Base-by-base conservation (phyloP, 441 rosid genomes). In the Macaranga tanarius region DNA sequence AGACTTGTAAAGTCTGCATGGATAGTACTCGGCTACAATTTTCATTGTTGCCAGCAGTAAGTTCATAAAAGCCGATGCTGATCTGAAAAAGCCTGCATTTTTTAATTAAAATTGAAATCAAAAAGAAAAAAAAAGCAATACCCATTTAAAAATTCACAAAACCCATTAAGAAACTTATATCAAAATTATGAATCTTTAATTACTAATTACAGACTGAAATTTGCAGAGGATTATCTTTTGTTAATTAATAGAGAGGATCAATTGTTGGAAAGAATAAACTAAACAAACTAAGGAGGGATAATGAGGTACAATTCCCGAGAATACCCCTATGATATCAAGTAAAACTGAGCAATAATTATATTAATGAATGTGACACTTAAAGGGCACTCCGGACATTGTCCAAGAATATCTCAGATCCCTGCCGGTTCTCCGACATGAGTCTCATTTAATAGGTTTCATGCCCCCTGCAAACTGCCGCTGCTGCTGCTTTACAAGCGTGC, bases 71-170 rank as follows among this genome's bases (percentile, higher is more conserved):
- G 96, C 87, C 56, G 98, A 86, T 26, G 95, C 97, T 52, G 98
- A 95, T 82, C 98, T 91, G 96, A 86, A 89, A 88, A 89, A 84
- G 84, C 95, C 99, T 95, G 95, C 77, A 79, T 20, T 68, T 51
- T 3, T 17, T 11, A 28, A 10, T 15, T 10, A 10, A 6, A 2
- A n/a, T 34, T 28, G 19, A 11, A n/a, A 22, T 9, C 7, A 51
- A n/a, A 11, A 12, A 55, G 20, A 20, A 23, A 40, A 65, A 19
- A 70, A 40, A 1, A 45, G 23, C 3, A 42, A 38, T 28, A 25
- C 56, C 40, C 19, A 19, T 28, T 65, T 38, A 40, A 20, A 28
- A 19, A 13, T 38, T 34, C 4, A 22, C 6, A 7, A 6, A 2
- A 45, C 58, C 67, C 54, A 59, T 52, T 55, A 23, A 55, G 7